phyloP scores from a whole-genome alignment of 768 basidiomycete species.

The Rickenella mellea region DNA sequence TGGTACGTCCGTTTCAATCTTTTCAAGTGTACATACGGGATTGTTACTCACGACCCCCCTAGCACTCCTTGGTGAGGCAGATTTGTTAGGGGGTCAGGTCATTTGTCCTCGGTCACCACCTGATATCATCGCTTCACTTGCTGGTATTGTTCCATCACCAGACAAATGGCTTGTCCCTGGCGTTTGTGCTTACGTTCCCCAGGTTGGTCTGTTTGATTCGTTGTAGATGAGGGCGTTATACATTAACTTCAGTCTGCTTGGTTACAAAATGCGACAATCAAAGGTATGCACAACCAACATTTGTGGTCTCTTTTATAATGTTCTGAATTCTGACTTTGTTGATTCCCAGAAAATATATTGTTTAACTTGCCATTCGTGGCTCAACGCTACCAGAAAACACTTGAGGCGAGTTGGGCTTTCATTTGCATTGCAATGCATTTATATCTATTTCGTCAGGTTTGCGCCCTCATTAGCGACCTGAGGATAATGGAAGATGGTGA shows the following conservation, averaged over 20 bases:
- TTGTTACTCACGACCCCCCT: no score
- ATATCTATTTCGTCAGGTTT: slow-evolving; percentile 18
- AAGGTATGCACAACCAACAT: slow-evolving; percentile 20
- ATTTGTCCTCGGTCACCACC: slow-evolving; percentile 80
- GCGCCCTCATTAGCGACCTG: slow-evolving; percentile 65
- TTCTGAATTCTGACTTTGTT: no score
- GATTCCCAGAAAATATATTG: slow-evolving; percentile 65
- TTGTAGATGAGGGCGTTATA: background rate
- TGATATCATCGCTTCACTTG: slow-evolving; percentile 59
- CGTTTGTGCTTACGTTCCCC: slow-evolving; percentile 85
- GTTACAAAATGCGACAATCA: slow-evolving; percentile 67
- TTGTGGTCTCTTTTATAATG: no score
- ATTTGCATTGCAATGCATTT: slow-evolving; percentile 13
- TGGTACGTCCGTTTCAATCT: no score
- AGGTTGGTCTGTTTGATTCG: no score
- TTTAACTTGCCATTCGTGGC: slow-evolving; percentile 71
- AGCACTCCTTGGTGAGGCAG: slow-evolving; percentile 84
- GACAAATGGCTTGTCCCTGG: slow-evolving; percentile 73
- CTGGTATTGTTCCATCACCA: slow-evolving; percentile 26
- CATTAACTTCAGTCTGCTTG: slow-evolving; percentile 36
- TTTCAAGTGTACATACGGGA: no score
- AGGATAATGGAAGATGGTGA: slow-evolving; percentile 83
- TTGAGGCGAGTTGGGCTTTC: slow-evolving; percentile 42
- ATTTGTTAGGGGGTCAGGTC: slow-evolving; percentile 73
- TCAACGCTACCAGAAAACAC: slow-evolving; percentile 65